A percentile compares a stretch with the other conserved stretches of the same genome.
Evolutionary conservation across 106 monocot genomes (phyloP).

Genomic region (Posidonia australis): DNA sequence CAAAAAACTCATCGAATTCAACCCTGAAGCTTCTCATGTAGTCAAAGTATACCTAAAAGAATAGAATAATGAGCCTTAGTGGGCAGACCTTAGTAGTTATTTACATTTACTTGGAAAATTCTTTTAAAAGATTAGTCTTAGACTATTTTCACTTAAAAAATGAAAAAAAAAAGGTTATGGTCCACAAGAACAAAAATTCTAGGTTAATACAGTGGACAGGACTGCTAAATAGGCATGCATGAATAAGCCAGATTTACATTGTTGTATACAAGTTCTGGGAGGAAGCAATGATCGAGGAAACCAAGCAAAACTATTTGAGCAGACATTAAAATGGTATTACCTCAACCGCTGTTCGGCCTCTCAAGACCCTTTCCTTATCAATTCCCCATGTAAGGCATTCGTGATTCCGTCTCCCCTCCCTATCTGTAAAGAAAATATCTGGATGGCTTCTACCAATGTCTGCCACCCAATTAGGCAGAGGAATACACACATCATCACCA

Average conservation of each 20-base stretch:
- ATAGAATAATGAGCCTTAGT: background rate
- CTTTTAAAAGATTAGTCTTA: background rate
- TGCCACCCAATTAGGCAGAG: slow-evolving; percentile 69
- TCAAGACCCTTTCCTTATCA: slow-evolving; percentile 85
- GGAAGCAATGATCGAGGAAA: background rate
- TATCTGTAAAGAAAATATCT: slow-evolving; percentile 88
- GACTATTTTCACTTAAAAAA: too few species aligned
- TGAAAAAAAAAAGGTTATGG: background rate
- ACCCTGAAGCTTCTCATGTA: slow-evolving; percentile 94
- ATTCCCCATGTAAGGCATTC: slow-evolving; percentile 91
- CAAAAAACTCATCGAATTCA: slow-evolving; percentile 78
- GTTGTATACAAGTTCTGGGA: background rate
- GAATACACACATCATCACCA: slow-evolving; percentile 77
- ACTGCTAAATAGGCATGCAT: background rate
- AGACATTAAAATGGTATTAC: slow-evolving; percentile 19
- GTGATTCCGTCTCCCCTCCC: slow-evolving; percentile 48
- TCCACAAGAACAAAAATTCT: background rate
- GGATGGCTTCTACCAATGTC: slow-evolving; percentile 82
- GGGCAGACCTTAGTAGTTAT: too few species aligned
- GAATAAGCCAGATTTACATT: background rate
- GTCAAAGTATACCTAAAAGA: slow-evolving; percentile 78
- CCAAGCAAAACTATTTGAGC: background rate
- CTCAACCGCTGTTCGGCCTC: slow-evolving; percentile 88
- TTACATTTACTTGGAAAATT: too few species aligned
- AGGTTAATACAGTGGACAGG: too few species aligned